Base-by-base conservation (phyloP, 108 stramenopile genomes). In the Cyclotella cryptica region DNA sequence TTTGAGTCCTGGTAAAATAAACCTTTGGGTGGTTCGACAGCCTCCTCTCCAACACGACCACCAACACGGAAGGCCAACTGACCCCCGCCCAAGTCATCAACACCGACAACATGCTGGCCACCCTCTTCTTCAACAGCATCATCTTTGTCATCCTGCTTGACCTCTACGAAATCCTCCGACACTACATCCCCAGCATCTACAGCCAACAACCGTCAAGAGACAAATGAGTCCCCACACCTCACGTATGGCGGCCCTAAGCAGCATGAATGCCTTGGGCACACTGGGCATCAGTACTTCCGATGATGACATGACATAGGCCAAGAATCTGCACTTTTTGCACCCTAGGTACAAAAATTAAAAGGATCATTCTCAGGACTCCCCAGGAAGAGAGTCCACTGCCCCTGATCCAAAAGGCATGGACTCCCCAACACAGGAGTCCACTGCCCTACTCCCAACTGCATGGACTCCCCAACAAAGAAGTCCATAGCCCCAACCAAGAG, bases 111-210 rank as follows among this genome's bases (percentile, higher is more conserved):
- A 92, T 96, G 2, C 27, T 92, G 77, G 87, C 89, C 27, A 80
- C 91, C 8, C 49, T 91, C 0, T 66, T 83, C 21, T 83, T 93
- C 60, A 96, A 96, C 57, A 72, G 62, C 27, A 60, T 91, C 12
- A 88, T 91, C 15, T 96, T 86, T 65, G 79, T 89, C 29, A 41
- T 91, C 18, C 79, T 93, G 65, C 81, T 96, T 69, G 68, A 55
- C 2, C 67, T 66, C 35, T 96, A 96, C 54, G 95, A 96, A 74
- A 64, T 89, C 14, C 66, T 96, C 4, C 72, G 95, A 44, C 57
- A 90, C 28, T 69, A 81, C 19, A 81, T 92, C 28, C 95, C 95
- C n/a, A 78, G 81, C 66, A 91, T 96, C 0, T 96, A 92, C 69
- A 78, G 84, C 6, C 79, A 80, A 30, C 28, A 66, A 30, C 61